Conservation (phyloP, 208 protist genomes). For the Trypanosomatidae sp. region DNA sequence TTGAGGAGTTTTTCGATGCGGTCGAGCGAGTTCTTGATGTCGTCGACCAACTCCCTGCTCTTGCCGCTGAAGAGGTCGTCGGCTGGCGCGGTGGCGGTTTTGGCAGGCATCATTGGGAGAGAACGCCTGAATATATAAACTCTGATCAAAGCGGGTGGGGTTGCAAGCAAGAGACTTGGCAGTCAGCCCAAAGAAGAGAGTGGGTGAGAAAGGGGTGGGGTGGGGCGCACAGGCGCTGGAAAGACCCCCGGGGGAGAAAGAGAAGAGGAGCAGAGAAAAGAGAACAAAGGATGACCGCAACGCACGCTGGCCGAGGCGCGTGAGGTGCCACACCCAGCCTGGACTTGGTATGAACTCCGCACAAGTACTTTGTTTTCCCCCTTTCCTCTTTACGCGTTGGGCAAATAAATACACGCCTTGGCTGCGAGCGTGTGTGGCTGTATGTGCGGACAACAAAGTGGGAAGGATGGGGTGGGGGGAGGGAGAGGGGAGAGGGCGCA, state of each 20-base stretch:
- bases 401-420: neutral
- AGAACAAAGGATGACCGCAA: neutral
- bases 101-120: neutral
- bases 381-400: neutral
- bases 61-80: neutral
- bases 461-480: neutral
- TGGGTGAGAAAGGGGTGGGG: too few species aligned
- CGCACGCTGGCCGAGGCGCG: neutral
- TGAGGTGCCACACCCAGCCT: neutral
- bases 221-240: neutral
- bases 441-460: too few species aligned
- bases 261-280: neutral
- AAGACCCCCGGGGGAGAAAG: neutral
- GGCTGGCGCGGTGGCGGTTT: neutral
- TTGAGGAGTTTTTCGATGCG: slow-evolving; percentile 60
- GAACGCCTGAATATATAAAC: neutral
- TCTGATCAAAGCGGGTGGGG: neutral
- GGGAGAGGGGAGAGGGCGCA: too few species aligned
- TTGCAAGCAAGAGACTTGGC: neutral
- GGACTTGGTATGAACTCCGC: neutral
- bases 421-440: neutral
- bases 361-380: neutral
- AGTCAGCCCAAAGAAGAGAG: neutral
- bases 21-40: slow-evolving; percentile 49
- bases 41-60: slow-evolving; percentile 23